Base-by-base conservation (phyloP, 164 flowering plant genomes). In the Magnolia changhungtana region DNA sequence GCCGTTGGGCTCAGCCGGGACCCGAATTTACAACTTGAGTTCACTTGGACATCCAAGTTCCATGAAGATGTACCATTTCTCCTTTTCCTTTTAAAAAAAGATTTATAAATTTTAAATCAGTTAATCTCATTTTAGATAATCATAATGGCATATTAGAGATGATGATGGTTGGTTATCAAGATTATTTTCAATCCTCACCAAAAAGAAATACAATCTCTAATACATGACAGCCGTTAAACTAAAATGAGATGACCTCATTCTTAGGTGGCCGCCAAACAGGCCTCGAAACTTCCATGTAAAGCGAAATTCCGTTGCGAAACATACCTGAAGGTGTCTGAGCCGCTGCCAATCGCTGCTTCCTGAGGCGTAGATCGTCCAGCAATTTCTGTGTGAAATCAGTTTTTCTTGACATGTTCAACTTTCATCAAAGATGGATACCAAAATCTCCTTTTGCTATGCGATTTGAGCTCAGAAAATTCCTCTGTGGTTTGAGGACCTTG, bases 321-420 rank as follows among this genome's bases (percentile, higher is more conserved):
- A 80, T 80, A 89, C 97, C 93, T 51, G 82, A 76, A 19, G 83
- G 50, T 52, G 73, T 81, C 77, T 91, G 88, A 74, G 89, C 59
- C 0, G 80, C 79, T 18, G 88, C 89, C 89, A 95, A 78, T 50
- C 86, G 88, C 73, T 95, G 96, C 73, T 95, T 95, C 69, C 95
- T 72, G 76, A 81, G 67, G 29, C 93, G 87, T 31, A 95, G 91
- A 80, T 95, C 98, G 74, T 85, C 85, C 81, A 95, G 82, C 81
- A 95, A 86, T 83, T 93, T 95, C 92, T 93, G 98, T 0, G 92
- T 90, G 75, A 95, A 91, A 80, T 92, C 97, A 2, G 97, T 81
- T 74, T 85, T 83, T 82, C 83, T 88, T 2, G 89, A 86, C 97
- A 93, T 94, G 65, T 50, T 79, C 49, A 10, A 29, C 13, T 49